Conservation (phyloP, 2,329 filamentous ascomycete genomes). For the Pseudogymnoascus pannorum region DNA sequence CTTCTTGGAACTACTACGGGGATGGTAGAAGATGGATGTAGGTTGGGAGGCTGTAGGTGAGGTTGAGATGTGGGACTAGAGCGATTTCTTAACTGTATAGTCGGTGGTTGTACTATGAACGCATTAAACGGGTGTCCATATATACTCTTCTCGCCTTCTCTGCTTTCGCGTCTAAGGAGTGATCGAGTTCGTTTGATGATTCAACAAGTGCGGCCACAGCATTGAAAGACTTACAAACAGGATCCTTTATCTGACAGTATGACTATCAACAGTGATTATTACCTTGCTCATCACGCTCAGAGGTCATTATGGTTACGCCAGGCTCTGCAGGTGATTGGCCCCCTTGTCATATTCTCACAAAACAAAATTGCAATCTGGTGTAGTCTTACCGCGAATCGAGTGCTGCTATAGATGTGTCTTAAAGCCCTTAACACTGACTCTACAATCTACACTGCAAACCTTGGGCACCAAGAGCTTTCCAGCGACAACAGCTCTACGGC, state of each 20-base stretch:
- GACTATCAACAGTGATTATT: background rate
- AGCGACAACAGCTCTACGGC: background rate
- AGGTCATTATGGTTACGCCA: too few relatives aligned
- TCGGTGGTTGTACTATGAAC: constrained; percentile 6
- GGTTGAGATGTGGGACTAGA: constrained; percentile 2
- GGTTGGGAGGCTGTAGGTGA: constrained; percentile 6
- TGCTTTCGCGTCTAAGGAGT: background rate
- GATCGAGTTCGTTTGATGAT: background rate
- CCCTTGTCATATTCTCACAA: too few relatives aligned
- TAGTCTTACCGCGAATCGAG: too few relatives aligned
- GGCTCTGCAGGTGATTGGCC: too few relatives aligned
- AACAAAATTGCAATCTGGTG: too few relatives aligned
- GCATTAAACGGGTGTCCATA: constrained; percentile 4
- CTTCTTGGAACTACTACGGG: background rate
- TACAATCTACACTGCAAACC: too few relatives aligned
- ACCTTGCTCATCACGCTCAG: background rate
- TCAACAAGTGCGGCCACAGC: background rate
- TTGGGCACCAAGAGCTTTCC: background rate
- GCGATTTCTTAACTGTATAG: constrained; percentile 8
- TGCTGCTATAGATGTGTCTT: too few relatives aligned
- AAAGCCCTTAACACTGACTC: too few relatives aligned
- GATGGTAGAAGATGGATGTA: background rate
- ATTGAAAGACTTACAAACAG: background rate
- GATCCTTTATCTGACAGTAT: background rate
- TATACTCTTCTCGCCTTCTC: background rate